Conservation (phyloP, 2,329 filamentous ascomycete species). For the Leptoxyphium fumago region DNA sequence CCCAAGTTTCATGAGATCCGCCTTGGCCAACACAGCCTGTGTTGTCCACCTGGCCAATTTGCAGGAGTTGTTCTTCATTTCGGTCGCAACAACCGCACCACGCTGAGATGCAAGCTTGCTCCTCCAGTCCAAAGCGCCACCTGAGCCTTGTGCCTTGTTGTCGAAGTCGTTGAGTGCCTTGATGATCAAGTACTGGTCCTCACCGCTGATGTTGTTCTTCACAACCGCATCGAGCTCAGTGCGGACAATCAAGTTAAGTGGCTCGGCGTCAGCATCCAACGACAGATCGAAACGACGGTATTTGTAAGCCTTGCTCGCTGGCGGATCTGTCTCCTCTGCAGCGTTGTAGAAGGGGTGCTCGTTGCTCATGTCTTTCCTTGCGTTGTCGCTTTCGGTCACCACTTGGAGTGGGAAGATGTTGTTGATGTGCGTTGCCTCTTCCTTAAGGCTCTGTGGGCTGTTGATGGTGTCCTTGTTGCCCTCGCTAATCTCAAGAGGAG, state of each 20-base stretch:
- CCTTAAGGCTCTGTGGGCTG: slow-evolving; percentile 78
- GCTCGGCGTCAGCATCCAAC: slow-evolving; percentile 79
- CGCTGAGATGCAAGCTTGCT: slow-evolving; percentile 87
- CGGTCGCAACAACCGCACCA: slow-evolving; percentile 91
- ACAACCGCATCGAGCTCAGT: slow-evolving; percentile 91
- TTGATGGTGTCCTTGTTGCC: slow-evolving; percentile 91
- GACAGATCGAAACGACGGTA: slow-evolving; percentile 95
- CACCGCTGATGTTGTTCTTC: slow-evolving; percentile 84
- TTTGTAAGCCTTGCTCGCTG: slow-evolving; percentile 94
- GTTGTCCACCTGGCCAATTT: slow-evolving; percentile 97
- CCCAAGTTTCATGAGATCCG: slow-evolving; percentile 98
- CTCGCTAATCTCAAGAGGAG: slow-evolving; percentile 79
- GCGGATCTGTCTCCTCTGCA: slow-evolving; percentile 79
- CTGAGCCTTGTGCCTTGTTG: slow-evolving; percentile 89
- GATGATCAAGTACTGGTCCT: slow-evolving; percentile 81
- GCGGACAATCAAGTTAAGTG: slow-evolving; percentile 81
- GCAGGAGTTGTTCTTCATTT: slow-evolving; percentile 99
- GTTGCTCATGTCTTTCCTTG: slow-evolving; percentile 71
- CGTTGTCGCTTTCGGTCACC: slow-evolving; percentile 62
- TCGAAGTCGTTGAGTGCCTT: slow-evolving; percentile 99
- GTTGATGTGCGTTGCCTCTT: slow-evolving; percentile 99
- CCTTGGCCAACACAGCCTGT: slow-evolving; percentile 89
- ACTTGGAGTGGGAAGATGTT: slow-evolving; percentile 98
- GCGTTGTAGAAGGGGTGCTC: slow-evolving; percentile 97
- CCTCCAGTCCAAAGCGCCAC: slow-evolving; percentile 92